phyloP scores from a whole-genome alignment of 805 yeast genomes.

The Yarrowia osloensis region DNA sequence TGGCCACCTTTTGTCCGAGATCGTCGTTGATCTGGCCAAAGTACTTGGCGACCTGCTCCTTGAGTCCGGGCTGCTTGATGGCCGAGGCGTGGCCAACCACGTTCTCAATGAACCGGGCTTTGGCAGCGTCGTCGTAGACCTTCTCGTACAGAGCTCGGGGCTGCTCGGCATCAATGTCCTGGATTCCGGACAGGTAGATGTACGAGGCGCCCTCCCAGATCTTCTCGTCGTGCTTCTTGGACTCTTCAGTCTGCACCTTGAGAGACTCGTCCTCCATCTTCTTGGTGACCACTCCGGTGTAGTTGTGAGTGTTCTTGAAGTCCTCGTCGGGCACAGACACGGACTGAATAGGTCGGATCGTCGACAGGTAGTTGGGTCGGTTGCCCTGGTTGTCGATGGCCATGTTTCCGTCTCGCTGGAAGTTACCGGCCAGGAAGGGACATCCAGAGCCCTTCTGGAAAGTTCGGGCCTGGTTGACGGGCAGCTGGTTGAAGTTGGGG shows the following conservation, averaged over 20 bases:
- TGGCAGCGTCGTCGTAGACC: conserved; percentile 24
- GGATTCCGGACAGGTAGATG: conserved; percentile 15
- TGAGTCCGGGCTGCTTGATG: conserved; percentile 21
- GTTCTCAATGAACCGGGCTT: conserved; percentile 13
- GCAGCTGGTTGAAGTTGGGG: conserved; percentile 76
- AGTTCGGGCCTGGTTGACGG: conserved; percentile 55
- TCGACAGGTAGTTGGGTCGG: conserved; percentile 29
- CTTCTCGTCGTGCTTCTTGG: conserved; percentile 21
- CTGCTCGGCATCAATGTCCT: conserved; percentile 23
- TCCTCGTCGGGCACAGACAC: conserved; percentile 23
- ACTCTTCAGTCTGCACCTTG: conserved; percentile 1
- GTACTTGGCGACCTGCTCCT: conserved; percentile 27
- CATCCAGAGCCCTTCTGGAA: conserved; percentile 22
- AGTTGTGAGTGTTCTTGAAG: conserved; percentile 14
- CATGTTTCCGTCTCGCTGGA: conserved; percentile 22
- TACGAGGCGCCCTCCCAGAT: conserved; percentile 29
- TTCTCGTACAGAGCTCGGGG: conserved; percentile 26
- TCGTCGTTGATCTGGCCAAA: conserved; percentile 28
- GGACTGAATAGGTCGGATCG: conserved; percentile 21
- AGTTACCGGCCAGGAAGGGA: conserved; percentile 24
- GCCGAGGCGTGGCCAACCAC: conserved; percentile 20
- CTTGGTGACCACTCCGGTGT: conserved; percentile 23
- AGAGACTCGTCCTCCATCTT: conserved; percentile 14
- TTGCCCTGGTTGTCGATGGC: conserved; percentile 14
- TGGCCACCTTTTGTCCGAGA: conserved; percentile 26